phyloP scores from a whole-genome alignment of 352 stramenopile species.

The Phytophthora multivora region DNA sequence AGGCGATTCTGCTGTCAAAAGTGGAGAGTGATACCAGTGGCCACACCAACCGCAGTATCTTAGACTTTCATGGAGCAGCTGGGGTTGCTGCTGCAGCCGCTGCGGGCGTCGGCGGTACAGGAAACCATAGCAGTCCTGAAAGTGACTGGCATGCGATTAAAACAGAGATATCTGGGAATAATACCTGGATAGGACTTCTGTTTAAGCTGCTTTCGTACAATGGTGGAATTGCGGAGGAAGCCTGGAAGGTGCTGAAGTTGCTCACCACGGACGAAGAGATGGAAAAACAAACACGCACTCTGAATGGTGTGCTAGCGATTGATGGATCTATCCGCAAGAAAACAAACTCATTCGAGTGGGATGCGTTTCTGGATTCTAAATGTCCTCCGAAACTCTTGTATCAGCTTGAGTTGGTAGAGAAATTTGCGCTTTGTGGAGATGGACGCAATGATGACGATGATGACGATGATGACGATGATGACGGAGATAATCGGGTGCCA shows the following conservation, averaged over 20 bases:
- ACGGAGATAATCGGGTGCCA: constrained; percentile 2
- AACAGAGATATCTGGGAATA: constrained; percentile 59
- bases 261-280: constrained; percentile 63
- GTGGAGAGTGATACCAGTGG: constrained; percentile 69
- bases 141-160: constrained; percentile 79
- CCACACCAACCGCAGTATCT: constrained; percentile 47
- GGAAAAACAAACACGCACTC: constrained; percentile 72
- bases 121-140: constrained; percentile 47
- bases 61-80: constrained; percentile 46
- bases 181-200: constrained; percentile 44
- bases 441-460: constrained; percentile 22
- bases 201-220: constrained; percentile 57
- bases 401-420: constrained; percentile 68
- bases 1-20: constrained; percentile 65
- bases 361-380: constrained; percentile 55
- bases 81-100: constrained; percentile 26
- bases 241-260: constrained; percentile 79
- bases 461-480: constrained; percentile 30
- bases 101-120: constrained; percentile 33
- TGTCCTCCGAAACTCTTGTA: constrained; percentile 71
- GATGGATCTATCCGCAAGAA: constrained; percentile 66
- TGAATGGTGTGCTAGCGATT: constrained; percentile 68
- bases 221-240: constrained; percentile 65
- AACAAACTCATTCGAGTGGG: constrained; percentile 56
- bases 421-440: constrained; percentile 56